Evolutionary conservation across 352 stramenopile species (phyloP).

Genomic region (Salisapilia sapeloensis): DNA sequence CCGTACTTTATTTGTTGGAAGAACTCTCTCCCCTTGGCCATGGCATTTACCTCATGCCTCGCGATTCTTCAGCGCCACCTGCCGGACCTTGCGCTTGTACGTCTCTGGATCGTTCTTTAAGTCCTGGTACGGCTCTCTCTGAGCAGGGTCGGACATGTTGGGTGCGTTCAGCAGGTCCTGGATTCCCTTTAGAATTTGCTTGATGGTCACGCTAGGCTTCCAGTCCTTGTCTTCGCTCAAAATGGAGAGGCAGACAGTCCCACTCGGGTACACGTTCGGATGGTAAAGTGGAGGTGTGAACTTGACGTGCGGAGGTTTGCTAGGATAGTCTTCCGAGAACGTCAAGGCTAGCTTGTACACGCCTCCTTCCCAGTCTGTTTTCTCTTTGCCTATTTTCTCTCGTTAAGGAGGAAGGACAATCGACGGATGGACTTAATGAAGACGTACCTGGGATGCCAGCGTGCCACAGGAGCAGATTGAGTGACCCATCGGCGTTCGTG

Average conservation of each 20-base stretch:
- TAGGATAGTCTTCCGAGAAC: conserved; percentile 97
- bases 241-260: conserved; percentile 97
- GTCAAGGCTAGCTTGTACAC: conserved; percentile 94
- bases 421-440: too few relatives aligned
- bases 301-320: conserved; percentile 96
- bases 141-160: conserved; percentile 78
- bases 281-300: conserved; percentile 97
- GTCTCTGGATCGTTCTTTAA: conserved; percentile 81
- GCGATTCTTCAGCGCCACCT: conserved; percentile 72
- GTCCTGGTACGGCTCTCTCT: conserved; percentile 78
- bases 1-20: conserved; percentile 1
- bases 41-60: conserved; percentile 25
- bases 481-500: conserved; percentile 86
- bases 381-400: too few relatives aligned
- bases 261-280: conserved; percentile 92
- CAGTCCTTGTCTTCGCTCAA: conserved; percentile 98
- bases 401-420: too few relatives aligned
- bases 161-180: conserved; percentile 79
- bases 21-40: conserved; percentile 1
- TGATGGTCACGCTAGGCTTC: conserved; percentile 95
- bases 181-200: conserved; percentile 97
- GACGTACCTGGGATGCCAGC: conserved; percentile 93
- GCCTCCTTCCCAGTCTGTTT: conserved; percentile 94
- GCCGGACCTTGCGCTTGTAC: conserved; percentile 75
- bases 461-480: conserved; percentile 96